Conservation (phyloP, 2,329 filamentous ascomycete species). For the Zelopaecilomyces penicillatus region DNA sequence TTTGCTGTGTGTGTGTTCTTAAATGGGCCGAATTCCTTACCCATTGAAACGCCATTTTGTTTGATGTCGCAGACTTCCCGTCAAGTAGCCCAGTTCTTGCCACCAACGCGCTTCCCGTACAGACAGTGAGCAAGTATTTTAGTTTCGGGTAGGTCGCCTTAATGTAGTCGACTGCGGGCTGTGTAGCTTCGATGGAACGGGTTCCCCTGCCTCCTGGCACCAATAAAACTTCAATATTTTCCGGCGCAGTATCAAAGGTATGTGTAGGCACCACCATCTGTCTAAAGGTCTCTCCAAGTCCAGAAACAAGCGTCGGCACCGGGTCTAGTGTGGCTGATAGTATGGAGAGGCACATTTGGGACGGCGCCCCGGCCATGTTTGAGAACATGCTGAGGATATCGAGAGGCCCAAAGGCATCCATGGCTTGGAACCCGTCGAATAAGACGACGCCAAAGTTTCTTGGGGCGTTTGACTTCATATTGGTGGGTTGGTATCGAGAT, state of each 20-base stretch:
- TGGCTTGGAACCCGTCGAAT: slow-evolving; percentile 27
- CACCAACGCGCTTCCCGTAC: slow-evolving; percentile 48
- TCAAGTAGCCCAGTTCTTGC: slow-evolving; percentile 49
- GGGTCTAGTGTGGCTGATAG: slow-evolving; percentile 20
- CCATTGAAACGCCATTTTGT: slow-evolving; percentile 45
- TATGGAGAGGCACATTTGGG: slow-evolving; percentile 13
- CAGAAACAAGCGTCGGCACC: slow-evolving; percentile 16
- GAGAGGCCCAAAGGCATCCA: slow-evolving; percentile 33
- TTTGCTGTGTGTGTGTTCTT: not conserved
- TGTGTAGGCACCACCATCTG: slow-evolving; percentile 27
- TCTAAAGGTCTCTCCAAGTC: slow-evolving; percentile 15
- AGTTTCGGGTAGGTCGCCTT: slow-evolving; percentile 31
- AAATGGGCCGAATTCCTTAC: slow-evolving; percentile 15
- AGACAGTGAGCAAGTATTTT: slow-evolving; percentile 50
- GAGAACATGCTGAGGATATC: slow-evolving; percentile 25
- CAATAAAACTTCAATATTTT: slow-evolving; percentile 29
- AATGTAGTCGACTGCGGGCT: slow-evolving; percentile 33
- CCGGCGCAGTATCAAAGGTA: slow-evolving; percentile 25
- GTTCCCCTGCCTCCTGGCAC: slow-evolving; percentile 30
- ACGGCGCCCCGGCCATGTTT: slow-evolving; percentile 1
- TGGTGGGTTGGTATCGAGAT: too few species aligned
- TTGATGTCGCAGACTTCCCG: slow-evolving; percentile 49
- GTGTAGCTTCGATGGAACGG: slow-evolving; percentile 14
- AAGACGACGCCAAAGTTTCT: slow-evolving; percentile 24
- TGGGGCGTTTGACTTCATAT: slow-evolving; percentile 1